These are phyloP conservation scores for Punica granatum DNA, from an alignment of 345 rosid genomes.

Conservation along the genomic window DNA sequence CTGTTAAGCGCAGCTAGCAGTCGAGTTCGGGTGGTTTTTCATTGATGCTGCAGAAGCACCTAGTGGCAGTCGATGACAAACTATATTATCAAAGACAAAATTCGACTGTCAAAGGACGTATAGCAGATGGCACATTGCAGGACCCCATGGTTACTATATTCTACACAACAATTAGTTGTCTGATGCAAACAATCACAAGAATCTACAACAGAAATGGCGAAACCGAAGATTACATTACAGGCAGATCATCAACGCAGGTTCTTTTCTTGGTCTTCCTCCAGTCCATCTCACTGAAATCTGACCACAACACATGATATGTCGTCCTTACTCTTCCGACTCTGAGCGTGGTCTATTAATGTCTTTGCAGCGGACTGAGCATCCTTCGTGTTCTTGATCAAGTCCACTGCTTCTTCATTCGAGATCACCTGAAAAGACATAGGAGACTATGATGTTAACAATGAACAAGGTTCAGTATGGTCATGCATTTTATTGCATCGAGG, in stretches of 20 bases:
- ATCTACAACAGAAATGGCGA: not conserved
- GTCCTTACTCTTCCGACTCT: constrained; percentile 67
- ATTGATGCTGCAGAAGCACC: not conserved
- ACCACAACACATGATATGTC: constrained; percentile 93
- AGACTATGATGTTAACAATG: not conserved
- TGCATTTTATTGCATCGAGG: not conserved
- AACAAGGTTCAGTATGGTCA: not conserved
- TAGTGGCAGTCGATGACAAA: too few relatives aligned
- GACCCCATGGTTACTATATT: not conserved
- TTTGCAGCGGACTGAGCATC: constrained; percentile 69
- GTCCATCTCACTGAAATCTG: constrained; percentile 33
- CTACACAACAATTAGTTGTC: not conserved
- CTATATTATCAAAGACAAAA: too few relatives aligned
- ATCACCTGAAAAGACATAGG: constrained; percentile 38
- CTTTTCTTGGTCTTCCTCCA: not conserved
- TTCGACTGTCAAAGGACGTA: too few relatives aligned
- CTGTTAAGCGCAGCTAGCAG: too few relatives aligned
- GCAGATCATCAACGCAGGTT: not conserved
- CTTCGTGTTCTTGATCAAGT: constrained; percentile 42
- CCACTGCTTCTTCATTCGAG: constrained; percentile 75
- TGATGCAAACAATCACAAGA: not conserved
- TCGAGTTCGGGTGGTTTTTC: too few relatives aligned
- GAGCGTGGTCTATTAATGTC: constrained; percentile 56
- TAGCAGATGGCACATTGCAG: too few relatives aligned
- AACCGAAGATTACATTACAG: not conserved